These are phyloP conservation scores for Xylariaceae sp. DNA, from an alignment of 2,329 filamentous ascomycete genomes.

Conservation along the genomic window DNA sequence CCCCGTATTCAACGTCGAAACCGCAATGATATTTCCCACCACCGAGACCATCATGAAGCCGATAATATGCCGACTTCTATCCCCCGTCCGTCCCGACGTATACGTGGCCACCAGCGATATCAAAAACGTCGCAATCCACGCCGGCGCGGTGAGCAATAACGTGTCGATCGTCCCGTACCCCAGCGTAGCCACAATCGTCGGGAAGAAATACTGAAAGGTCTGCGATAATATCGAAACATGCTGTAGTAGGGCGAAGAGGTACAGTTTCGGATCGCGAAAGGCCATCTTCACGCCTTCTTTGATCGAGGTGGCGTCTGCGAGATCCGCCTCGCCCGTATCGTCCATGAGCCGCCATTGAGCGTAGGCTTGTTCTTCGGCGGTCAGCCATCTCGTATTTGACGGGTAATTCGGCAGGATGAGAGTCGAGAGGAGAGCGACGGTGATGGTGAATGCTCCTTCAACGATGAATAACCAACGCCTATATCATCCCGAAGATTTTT, in stretches of 20 bases:
- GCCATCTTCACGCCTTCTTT: constrained; percentile 44
- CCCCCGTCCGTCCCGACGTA: constrained; percentile 47
- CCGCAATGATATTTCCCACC: constrained; percentile 51
- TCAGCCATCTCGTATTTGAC: constrained; percentile 47
- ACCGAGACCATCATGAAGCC: constrained; percentile 46
- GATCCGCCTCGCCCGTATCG: constrained; percentile 44
- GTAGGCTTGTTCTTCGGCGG: constrained; percentile 46
- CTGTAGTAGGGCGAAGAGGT: constrained; percentile 50
- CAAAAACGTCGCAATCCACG: constrained; percentile 50
- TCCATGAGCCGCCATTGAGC: constrained; percentile 47
- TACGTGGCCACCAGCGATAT: constrained; percentile 50
- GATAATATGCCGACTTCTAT: constrained; percentile 53
- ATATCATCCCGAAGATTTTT: too few relatives aligned
- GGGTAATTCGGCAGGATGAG: constrained; percentile 49
- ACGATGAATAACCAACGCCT: constrained; percentile 38
- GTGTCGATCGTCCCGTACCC: constrained; percentile 51
- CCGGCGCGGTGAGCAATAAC: constrained; percentile 51
- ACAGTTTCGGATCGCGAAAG: constrained; percentile 45
- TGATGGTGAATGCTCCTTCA: constrained; percentile 38
- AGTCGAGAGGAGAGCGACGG: constrained; percentile 30
- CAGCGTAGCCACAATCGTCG: constrained; percentile 56
- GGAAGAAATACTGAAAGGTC: constrained; percentile 62
- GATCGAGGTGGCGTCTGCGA: constrained; percentile 34
- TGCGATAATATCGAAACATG: constrained; percentile 47
- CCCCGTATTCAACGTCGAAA: constrained; percentile 43